Evolutionary conservation across 2,329 filamentous ascomycete genomes (phyloP), one percentile per base, ranked within the genome.

Genomic region (Monilinia aucupariae): DNA sequence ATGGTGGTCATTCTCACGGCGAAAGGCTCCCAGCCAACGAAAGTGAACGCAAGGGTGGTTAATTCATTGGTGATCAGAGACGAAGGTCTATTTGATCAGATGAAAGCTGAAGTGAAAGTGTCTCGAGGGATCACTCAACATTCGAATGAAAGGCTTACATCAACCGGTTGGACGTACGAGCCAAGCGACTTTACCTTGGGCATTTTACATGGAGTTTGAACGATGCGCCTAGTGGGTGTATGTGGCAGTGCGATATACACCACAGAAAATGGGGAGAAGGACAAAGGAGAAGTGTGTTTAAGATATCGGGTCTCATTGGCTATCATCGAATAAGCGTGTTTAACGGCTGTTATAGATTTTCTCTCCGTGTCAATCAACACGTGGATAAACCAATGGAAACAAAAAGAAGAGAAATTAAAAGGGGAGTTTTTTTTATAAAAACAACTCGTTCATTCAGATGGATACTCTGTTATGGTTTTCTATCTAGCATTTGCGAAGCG

Each of bases 1-100:
- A 72, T 9, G 80, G 78, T 63, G 75, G 74, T 4, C 70, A 75
- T 8, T 41, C 66, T n/a, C 78, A 79, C 34, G 77, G 78, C 64
- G 85, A 88, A 72, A 78, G 80, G 71, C 76, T 76, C 25, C 85
- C 85, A 3, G 83, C 80, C 73, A 80, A 85, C 60, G 81, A 82
- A 15, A 81, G 80, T 2, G 85, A 87, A 64, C 81, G 85, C 64
- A 87, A 87, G 69, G 85, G 85, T 2, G 85, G 85, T 55, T 87
- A 77, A 64, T 22, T 53, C 43, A 32, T 49, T 32, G 13, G 10
- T 12, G 15, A 17, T 13, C n/a, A 34, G 32, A 37, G n/a, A 13
- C 9, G 9, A 13, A 25, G 15, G 12, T 53, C 27, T 32, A 5
- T 49, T 27, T 41, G 59, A 43, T 60, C 50, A 41, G 27, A 15